Percentiles rank a stretch among this genome's conserved stretches.
Conservation (phyloP, 1,139 yeast species). For the Lodderomyces oxycetoniae region DNA sequence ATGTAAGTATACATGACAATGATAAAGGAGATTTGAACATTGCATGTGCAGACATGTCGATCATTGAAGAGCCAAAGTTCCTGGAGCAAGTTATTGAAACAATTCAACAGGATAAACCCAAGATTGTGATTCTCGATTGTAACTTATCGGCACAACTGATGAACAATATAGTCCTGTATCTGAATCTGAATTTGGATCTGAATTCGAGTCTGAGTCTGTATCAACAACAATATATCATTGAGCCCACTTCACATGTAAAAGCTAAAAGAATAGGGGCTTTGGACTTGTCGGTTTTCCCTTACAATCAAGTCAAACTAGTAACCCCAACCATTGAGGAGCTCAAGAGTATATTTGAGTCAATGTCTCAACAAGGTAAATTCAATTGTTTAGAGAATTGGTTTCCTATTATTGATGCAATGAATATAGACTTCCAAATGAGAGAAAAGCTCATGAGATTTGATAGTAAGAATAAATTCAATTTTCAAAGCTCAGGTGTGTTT, state of each 20-base stretch:
- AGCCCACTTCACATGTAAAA: constrained; percentile 74
- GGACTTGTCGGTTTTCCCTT: constrained; percentile 27
- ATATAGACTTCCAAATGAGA: constrained; percentile 46
- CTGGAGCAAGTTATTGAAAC: constrained; percentile 34
- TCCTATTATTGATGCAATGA: constrained; percentile 60
- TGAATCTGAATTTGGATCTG: constrained; percentile 3
- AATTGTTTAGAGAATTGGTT: constrained; percentile 67
- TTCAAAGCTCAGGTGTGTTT: constrained; percentile 46
- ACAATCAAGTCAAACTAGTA: constrained; percentile 35
- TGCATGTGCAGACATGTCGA: constrained; percentile 84
- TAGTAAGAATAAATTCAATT: constrained; percentile 20
- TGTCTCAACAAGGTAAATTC: constrained; percentile 24
- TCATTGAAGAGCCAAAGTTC: constrained; percentile 46
- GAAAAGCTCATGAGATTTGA: constrained; percentile 15
- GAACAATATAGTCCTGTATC: constrained; percentile 11
- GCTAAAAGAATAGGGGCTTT: constrained; percentile 36
- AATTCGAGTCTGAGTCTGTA: constrained; percentile 4
- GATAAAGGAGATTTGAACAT: constrained; percentile 57
- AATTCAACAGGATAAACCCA: constrained; percentile 32
- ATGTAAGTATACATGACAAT: constrained; percentile 60
- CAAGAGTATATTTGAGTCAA: constrained; percentile 46
- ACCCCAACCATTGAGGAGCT: constrained; percentile 73
- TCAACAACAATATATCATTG: constrained; percentile 36
- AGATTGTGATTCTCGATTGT: constrained; percentile 59
- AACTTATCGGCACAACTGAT: constrained; percentile 52